A percentile compares a stretch with the other conserved stretches of the same genome.
Evolutionary conservation across 352 stramenopile species (phyloP).

Genomic region (Pythium apleroticum): DNA sequence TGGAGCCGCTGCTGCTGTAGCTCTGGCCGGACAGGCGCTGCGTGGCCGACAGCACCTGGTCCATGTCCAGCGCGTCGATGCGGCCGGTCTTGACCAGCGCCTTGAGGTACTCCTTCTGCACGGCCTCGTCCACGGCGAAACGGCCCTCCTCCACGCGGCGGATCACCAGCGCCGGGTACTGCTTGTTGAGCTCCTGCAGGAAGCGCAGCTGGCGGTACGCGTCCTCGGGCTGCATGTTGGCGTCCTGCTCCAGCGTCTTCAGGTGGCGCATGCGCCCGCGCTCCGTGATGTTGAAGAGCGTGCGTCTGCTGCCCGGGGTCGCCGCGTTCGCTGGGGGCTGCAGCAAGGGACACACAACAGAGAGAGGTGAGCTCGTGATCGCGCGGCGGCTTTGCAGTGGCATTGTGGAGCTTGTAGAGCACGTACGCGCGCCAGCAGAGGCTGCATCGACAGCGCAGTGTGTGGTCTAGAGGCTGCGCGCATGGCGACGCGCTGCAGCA

Average conservation of each 20-base stretch:
- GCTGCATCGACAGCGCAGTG: constrained; percentile 11
- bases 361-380: not conserved
- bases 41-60: constrained; percentile 42
- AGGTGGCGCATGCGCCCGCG: constrained; percentile 77
- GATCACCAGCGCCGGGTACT: constrained; percentile 81
- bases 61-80: constrained; percentile 77
- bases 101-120: constrained; percentile 90
- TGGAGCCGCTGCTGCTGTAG: constrained; percentile 9
- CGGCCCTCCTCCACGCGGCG: constrained; percentile 82
- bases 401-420: not conserved
- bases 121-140: constrained; percentile 76
- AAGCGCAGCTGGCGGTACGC: constrained; percentile 78
- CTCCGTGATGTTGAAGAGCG: constrained; percentile 81
- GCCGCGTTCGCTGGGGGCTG: not conserved
- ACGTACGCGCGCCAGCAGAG: constrained; percentile 23
- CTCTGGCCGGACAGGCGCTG: constrained; percentile 30
- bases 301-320: constrained; percentile 34
- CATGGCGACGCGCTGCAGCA: constrained; percentile 34
- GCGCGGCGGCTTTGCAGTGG: not conserved
- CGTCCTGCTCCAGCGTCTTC: constrained; percentile 82
- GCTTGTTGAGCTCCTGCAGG: constrained; percentile 86
- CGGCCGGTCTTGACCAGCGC: constrained; percentile 87
- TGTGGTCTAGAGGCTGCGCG: constrained; percentile 18
- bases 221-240: constrained; percentile 75
- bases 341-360: not conserved